These are phyloP conservation scores for Phytopythium chamaehyphon DNA, from an alignment of 352 stramenopile genomes.

Conservation along the genomic window DNA sequence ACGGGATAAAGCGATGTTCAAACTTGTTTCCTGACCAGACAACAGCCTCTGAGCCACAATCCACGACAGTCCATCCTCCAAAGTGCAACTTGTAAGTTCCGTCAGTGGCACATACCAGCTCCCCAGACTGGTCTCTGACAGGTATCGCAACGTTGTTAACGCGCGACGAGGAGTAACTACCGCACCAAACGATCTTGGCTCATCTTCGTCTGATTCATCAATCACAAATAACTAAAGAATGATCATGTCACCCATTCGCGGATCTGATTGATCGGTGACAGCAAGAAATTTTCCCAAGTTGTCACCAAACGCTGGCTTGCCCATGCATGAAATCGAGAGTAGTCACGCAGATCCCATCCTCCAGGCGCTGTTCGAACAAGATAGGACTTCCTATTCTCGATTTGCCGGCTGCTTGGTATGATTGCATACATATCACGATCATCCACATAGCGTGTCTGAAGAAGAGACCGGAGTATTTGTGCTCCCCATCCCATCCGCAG, in stretches of 20 bases:
- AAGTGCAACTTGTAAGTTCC: conserved; percentile 2
- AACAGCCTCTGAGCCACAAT: not conserved
- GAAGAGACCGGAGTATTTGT: too few species aligned
- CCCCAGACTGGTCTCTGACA: not conserved
- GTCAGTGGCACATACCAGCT: not conserved
- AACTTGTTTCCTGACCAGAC: not conserved
- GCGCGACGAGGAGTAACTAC: not conserved
- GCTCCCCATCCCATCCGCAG: too few species aligned
- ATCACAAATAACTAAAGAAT: not conserved
- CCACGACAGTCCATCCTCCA: not conserved
- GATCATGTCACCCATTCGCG: not conserved
- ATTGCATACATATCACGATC: too few species aligned
- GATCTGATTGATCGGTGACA: too few species aligned
- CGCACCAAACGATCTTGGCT: not conserved
- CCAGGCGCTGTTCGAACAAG: not conserved
- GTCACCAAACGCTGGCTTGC: not conserved
- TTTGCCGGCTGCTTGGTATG: too few species aligned
- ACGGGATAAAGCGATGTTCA: not conserved
- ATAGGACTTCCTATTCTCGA: not conserved
- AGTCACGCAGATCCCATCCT: not conserved
- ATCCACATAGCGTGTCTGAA: too few species aligned
- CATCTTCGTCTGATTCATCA: not conserved
- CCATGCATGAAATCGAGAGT: not conserved
- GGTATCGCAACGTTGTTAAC: not conserved
- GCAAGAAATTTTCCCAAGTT: too few species aligned